Evolutionary conservation across 2,329 filamentous ascomycete genomes (phyloP).

Genomic region (Metarhizium rileyi): DNA sequence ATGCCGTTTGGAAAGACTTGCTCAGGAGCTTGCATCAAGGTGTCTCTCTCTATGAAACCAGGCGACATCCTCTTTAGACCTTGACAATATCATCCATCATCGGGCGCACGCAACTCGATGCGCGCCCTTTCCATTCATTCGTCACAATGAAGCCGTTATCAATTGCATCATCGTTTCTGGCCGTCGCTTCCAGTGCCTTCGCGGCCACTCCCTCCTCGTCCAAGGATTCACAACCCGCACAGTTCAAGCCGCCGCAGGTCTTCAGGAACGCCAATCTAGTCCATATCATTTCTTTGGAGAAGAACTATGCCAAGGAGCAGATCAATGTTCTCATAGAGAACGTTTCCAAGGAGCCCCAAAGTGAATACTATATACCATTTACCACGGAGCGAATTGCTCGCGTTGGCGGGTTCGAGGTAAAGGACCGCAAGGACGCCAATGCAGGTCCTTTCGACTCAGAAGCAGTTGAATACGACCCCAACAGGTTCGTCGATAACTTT

Average conservation of each 20-base stretch:
- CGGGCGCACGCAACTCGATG: constrained; percentile 24
- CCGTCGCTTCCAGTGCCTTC: constrained; percentile 42
- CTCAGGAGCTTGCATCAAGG: constrained; percentile 5
- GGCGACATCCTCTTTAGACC: constrained; percentile 7
- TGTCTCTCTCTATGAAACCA: background rate
- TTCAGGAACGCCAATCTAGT: constrained; percentile 93
- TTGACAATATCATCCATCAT: constrained; percentile 7
- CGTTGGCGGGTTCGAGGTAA: constrained; percentile 81
- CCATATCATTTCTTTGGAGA: constrained; percentile 83
- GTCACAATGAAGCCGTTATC: constrained; percentile 33
- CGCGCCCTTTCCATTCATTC: constrained; percentile 16
- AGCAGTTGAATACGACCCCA: constrained; percentile 51
- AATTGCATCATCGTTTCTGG: constrained; percentile 48
- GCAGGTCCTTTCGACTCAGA: constrained; percentile 60
- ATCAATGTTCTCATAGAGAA: constrained; percentile 96
- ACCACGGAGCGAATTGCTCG: constrained; percentile 63
- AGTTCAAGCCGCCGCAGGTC: constrained; percentile 77
- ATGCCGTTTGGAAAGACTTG: constrained; percentile 20
- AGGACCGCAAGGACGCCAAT: constrained; percentile 74
- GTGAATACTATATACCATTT: constrained; percentile 88
- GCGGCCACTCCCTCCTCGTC: constrained; percentile 40
- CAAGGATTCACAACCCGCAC: constrained; percentile 48
- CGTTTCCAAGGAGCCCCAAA: constrained; percentile 64
- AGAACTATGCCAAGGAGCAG: constrained; percentile 80
- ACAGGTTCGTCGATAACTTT: constrained; percentile 36